phyloP scores from a whole-genome alignment of 1,284 basidiomycete species.

The Ustanciosporium gigantosporum region DNA sequence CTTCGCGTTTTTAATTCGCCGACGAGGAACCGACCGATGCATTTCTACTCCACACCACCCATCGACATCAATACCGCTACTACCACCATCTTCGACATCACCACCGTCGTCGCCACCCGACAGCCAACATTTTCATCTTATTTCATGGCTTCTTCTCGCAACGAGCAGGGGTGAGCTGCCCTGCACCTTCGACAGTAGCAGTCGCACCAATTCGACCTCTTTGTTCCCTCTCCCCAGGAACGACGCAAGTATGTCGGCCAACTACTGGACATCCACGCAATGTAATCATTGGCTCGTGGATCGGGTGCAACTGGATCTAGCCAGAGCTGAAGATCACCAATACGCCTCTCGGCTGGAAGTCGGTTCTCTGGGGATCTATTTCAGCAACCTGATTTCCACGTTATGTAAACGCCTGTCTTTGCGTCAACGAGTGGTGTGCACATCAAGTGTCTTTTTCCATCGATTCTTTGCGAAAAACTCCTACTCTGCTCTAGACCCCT shows the following conservation, averaged over 20 bases:
- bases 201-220: too few relatives aligned
- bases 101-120: too few relatives aligned
- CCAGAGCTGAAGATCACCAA: slow-evolving; percentile 46
- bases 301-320: slow-evolving; percentile 40
- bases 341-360: slow-evolving; percentile 48
- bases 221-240: too few relatives aligned
- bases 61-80: too few relatives aligned
- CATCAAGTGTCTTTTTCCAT: slow-evolving; percentile 88
- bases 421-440: slow-evolving; percentile 86
- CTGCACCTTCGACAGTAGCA: too few relatives aligned
- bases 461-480: slow-evolving; percentile 73
- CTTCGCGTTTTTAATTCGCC: too few relatives aligned
- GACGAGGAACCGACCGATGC: too few relatives aligned
- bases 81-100: too few relatives aligned
- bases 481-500: slow-evolving; percentile 91
- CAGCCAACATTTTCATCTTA: too few relatives aligned
- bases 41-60: too few relatives aligned
- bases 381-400: slow-evolving; percentile 70
- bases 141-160: too few relatives aligned
- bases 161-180: too few relatives aligned
- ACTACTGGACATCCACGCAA: slow-evolving; percentile 56
- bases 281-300: slow-evolving; percentile 58
- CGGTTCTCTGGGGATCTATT: slow-evolving; percentile 52
- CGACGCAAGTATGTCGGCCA: slow-evolving; percentile 49
- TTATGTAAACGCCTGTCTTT: slow-evolving; percentile 82